Evolutionary conservation across 306 rosid species (phyloP).

Genomic region (Pyrus betulifolia): DNA sequence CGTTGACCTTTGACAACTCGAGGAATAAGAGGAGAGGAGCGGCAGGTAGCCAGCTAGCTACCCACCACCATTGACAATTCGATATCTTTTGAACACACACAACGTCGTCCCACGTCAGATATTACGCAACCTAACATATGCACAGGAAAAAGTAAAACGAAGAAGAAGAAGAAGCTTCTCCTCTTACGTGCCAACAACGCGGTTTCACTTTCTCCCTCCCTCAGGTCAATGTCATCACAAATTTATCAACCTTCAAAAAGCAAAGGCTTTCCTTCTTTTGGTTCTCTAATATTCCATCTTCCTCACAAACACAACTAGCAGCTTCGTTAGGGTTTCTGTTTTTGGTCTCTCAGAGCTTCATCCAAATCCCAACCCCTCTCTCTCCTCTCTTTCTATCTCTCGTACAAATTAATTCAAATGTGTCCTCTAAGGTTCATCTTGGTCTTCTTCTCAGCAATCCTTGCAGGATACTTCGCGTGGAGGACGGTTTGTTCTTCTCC

Average conservation of each 20-base stretch:
- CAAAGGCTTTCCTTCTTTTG: not conserved
- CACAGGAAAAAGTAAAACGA: not conserved
- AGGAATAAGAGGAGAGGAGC: not conserved
- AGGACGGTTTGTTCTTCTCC: slow-evolving; percentile 38
- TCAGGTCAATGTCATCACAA: no score
- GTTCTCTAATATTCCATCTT: not conserved
- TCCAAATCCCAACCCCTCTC: not conserved
- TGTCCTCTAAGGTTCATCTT: slow-evolving; percentile 74
- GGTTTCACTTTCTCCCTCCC: not conserved
- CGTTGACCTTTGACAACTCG: not conserved
- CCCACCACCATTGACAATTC: not conserved
- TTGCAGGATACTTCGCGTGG: slow-evolving; percentile 69
- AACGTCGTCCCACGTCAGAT: not conserved
- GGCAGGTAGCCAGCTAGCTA: no score
- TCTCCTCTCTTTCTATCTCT: not conserved
- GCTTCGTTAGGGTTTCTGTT: not conserved
- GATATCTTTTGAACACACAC: not conserved
- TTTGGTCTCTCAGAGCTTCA: not conserved
- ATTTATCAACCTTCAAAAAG: not conserved
- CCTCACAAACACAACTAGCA: not conserved
- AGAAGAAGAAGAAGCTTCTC: not conserved
- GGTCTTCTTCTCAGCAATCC: slow-evolving; percentile 55
- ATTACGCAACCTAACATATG: not conserved
- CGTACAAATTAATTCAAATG: slow-evolving; percentile 17
- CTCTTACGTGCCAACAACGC: not conserved